Conservation (phyloP, 257 asterid genomes). For the Scutellaria galericulata region DNA sequence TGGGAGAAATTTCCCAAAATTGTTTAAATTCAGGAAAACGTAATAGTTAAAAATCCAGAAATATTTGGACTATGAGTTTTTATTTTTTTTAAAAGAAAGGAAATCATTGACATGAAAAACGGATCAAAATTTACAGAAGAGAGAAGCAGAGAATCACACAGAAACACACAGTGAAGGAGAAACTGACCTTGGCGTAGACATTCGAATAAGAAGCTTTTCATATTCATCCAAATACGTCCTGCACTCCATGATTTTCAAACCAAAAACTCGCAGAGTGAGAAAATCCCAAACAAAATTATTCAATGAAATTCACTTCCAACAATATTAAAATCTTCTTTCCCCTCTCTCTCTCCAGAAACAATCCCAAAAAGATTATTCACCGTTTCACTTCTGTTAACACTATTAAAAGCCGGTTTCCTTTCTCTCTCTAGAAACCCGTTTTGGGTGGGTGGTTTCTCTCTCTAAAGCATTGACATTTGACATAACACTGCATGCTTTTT, state of each 20-base stretch:
- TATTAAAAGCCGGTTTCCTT: no score
- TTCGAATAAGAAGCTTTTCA: constrained; percentile 82
- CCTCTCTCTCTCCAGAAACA: constrained; percentile 30
- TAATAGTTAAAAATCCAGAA: background rate
- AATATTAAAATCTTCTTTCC: background rate
- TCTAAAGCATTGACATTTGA: constrained; percentile 37
- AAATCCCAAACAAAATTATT: background rate
- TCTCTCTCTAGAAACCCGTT: constrained; percentile 36
- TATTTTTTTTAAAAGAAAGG: no score
- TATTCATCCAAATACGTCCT: constrained; percentile 81
- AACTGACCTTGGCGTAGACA: constrained; percentile 89
- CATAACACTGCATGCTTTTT: constrained; percentile 36
- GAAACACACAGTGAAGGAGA: background rate
- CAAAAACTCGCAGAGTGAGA: background rate
- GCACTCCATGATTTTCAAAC: constrained; percentile 65
- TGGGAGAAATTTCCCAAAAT: background rate
- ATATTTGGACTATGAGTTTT: no score
- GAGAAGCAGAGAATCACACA: background rate
- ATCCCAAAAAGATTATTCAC: no score
- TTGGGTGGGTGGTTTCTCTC: constrained; percentile 31
- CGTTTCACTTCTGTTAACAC: no score
- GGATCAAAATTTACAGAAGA: background rate
- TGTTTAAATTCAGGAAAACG: background rate
- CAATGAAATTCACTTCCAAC: background rate
- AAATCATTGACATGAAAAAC: background rate